Evolutionary conservation across 2,329 filamentous ascomycete genomes (phyloP).

Genomic region (Aspergillus vadensis): DNA sequence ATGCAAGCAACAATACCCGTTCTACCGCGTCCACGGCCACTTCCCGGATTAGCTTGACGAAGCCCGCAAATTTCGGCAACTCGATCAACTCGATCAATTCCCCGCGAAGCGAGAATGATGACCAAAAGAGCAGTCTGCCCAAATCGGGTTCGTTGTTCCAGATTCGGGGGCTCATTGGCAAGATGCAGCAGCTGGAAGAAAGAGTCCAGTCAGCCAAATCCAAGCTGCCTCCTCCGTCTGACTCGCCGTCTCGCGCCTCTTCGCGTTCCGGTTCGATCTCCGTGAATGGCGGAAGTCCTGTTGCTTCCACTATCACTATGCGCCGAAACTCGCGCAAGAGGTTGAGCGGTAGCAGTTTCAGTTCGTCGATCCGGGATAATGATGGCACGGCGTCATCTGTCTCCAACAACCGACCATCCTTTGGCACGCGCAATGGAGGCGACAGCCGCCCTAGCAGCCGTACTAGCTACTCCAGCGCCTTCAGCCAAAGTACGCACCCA

Average conservation of each 20-base stretch:
- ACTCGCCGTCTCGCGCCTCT: constrained; percentile 78
- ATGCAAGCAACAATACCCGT: constrained; percentile 48
- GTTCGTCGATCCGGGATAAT: constrained; percentile 40
- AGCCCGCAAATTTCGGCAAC: constrained; percentile 31
- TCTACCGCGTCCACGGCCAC: constrained; percentile 47
- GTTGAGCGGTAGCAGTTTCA: constrained; percentile 45
- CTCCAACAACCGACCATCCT: constrained; percentile 49
- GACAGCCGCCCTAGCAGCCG: constrained; percentile 73
- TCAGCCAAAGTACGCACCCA: constrained; percentile 43
- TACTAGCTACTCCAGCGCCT: constrained; percentile 59
- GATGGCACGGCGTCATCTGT: constrained; percentile 40
- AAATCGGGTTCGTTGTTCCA: constrained; percentile 79
- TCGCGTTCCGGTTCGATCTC: constrained; percentile 61
- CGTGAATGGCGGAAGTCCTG: constrained; percentile 45
- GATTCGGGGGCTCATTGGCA: constrained; percentile 88
- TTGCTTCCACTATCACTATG: constrained; percentile 60
- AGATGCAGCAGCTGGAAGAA: constrained; percentile 95
- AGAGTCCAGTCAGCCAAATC: constrained; percentile 89
- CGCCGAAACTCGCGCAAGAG: constrained; percentile 48
- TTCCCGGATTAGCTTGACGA: constrained; percentile 39
- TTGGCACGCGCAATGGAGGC: constrained; percentile 45
- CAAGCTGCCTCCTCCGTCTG: constrained; percentile 79
- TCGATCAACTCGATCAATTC: constrained; percentile 46
- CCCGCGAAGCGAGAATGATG: constrained; percentile 29
- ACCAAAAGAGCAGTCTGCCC: constrained; percentile 53